Base-by-base conservation (phyloP, 179 eudicot species). In the Spinacia oleracea region DNA sequence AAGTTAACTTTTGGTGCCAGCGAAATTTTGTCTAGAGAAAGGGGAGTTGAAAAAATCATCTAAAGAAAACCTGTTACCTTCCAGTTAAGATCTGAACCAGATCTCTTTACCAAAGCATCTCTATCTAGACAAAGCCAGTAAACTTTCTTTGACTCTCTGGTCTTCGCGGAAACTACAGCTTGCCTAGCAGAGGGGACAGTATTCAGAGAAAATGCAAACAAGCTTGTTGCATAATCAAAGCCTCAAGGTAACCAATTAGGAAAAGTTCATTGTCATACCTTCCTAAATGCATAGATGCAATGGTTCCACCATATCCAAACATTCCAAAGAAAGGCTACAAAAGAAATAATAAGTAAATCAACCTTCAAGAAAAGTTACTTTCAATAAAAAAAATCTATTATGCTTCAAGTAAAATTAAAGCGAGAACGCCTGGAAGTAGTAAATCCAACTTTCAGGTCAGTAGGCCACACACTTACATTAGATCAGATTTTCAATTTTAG, bases 261-360 rank as follows among this genome's bases (percentile, higher is more conserved):
- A 10, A 45, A 38, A 53, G 38, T 48, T 20, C 43, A 34, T 32
- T 65, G 69, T 45, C 72, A 35, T 85, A 92, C 97, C 93, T 86
- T 77, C 93, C 95, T 71, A 92, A 81, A 82, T 88, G 90, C 97
- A 92, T 92, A 16, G 97, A 84, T 34, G 97, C 91, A 67, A 86
- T 81, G 18, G 90, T 82, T 60, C 97, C 95, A 38, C 97, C 95
- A 78, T 87, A 88, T 18, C 97, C 97, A 82, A 91, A 92, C 97
- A 92, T 91, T 32, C 97, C 97, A 86, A 92, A 92, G 79, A 68
- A 82, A 72, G 97, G 95, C 97, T 91, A 91, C 86, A 84, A 40
- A 70, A n/a, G n/a, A 34, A 60, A 72, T 35, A 38, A 38, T 0
- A 60, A 77, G 73, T 53, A 79, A 74, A 67, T 43, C 18, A 56